Conservation (phyloP, 108 stramenopile genomes). For the Nitzschia palea region DNA sequence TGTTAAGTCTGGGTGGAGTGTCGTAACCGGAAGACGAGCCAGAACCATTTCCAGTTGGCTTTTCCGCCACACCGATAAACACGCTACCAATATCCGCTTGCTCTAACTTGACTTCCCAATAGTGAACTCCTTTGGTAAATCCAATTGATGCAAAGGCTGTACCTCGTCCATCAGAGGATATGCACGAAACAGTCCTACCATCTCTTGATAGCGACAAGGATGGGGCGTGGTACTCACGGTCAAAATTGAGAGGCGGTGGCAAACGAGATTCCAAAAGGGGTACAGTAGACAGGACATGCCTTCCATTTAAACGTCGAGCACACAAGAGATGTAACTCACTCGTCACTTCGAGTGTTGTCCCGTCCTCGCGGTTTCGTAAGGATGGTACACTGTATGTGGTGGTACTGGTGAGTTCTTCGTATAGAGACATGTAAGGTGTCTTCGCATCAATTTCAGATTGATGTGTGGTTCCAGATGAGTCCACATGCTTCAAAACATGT, state of each 20-base stretch:
- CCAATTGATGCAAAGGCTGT: slow-evolving; percentile 75
- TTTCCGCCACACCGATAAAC: slow-evolving; percentile 93
- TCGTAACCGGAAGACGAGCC: slow-evolving; percentile 53
- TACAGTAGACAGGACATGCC: background rate
- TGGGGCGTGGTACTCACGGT: slow-evolving; percentile 66
- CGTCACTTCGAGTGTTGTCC: slow-evolving; percentile 44
- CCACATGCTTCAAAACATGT: slow-evolving; percentile 29
- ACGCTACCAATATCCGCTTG: slow-evolving; percentile 90
- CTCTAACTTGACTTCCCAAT: slow-evolving; percentile 95
- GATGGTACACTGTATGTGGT: slow-evolving; percentile 45
- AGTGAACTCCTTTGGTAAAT: slow-evolving; percentile 92
- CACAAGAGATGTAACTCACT: slow-evolving; percentile 66
- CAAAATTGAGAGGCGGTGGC: slow-evolving; percentile 70
- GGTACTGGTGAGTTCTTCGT: slow-evolving; percentile 65
- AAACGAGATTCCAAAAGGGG: slow-evolving; percentile 28
- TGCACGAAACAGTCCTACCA: slow-evolving; percentile 67
- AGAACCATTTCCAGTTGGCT: slow-evolving; percentile 63
- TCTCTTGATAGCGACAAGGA: slow-evolving; percentile 71
- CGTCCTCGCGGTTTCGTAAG: slow-evolving; percentile 60
- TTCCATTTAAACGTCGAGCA: slow-evolving; percentile 11
- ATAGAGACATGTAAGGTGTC: slow-evolving; percentile 38
- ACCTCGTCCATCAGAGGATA: slow-evolving; percentile 71
- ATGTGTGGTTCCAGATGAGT: slow-evolving; percentile 1
- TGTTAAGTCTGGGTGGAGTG: slow-evolving; percentile 57
- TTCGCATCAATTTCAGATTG: slow-evolving; percentile 28